Conservation (phyloP, 1,139 yeast genomes). For the Scheffersomyces lignicola region DNA sequence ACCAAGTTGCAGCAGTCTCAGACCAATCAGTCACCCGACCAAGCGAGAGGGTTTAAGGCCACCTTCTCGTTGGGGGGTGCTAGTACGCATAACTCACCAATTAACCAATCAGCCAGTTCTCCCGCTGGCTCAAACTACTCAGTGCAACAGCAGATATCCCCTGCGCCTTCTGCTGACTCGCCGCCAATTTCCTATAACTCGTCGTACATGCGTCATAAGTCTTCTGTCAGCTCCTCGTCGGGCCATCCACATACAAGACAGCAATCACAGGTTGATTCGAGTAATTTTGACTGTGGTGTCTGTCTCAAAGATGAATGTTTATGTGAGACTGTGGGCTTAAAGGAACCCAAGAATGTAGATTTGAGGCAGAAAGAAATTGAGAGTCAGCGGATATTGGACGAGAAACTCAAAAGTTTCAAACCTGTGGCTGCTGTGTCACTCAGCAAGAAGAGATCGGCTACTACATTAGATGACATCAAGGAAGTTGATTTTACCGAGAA, state of each 20-base stretch:
- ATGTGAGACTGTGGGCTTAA: conserved; percentile 66
- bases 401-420: conserved; percentile 40
- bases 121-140: conserved; percentile 38
- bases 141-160: conserved; percentile 46
- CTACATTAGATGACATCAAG: conserved; percentile 12
- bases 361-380: conserved; percentile 1
- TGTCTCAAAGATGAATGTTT: conserved; percentile 71
- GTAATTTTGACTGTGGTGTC: conserved; percentile 57
- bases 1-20: conserved; percentile 6
- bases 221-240: conserved; percentile 4
- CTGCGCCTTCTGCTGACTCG: conserved; percentile 56
- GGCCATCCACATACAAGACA: conserved; percentile 19
- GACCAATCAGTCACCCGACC: conserved; percentile 4
- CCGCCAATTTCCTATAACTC: conserved; percentile 24
- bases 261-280: conserved; percentile 6
- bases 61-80: conserved; percentile 6
- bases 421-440: conserved; percentile 66
- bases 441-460: conserved; percentile 27
- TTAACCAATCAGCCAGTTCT: conserved; percentile 18
- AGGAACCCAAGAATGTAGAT: conserved; percentile 15
- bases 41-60: conserved; percentile 6
- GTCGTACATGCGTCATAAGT: conserved; percentile 3
- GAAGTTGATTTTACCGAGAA: conserved; percentile 59
- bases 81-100: conserved; percentile 13
- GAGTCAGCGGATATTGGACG: conserved; percentile 22